Conservation (phyloP, 2,329 filamentous ascomycete genomes). For the Ophiostoma angusticollis region DNA sequence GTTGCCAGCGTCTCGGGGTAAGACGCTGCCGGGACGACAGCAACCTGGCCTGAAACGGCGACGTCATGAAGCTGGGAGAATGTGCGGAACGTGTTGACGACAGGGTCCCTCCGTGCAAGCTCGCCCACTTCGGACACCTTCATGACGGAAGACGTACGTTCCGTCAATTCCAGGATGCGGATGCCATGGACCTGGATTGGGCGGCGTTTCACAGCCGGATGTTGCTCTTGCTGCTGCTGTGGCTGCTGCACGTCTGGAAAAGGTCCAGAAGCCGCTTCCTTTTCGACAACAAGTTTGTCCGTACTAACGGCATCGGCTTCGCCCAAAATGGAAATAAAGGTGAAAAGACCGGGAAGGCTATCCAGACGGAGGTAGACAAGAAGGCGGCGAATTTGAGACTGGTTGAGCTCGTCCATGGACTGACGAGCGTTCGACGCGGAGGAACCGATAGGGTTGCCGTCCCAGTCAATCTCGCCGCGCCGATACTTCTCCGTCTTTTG, state of each 20-base stretch:
- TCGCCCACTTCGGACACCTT: slow-evolving; percentile 75
- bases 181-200: slow-evolving; percentile 67
- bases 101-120: slow-evolving; percentile 55
- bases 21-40: slow-evolving; percentile 62
- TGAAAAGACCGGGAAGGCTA: slow-evolving; percentile 69
- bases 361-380: slow-evolving; percentile 76
- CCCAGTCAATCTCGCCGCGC: slow-evolving; percentile 84
- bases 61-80: slow-evolving; percentile 78
- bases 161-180: slow-evolving; percentile 76
- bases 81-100: slow-evolving; percentile 82
- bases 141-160: slow-evolving; percentile 93
- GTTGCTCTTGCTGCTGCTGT: slow-evolving; percentile 22
- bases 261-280: background rate
- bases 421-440: slow-evolving; percentile 15
- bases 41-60: slow-evolving; percentile 67
- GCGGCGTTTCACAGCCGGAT: slow-evolving; percentile 22
- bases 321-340: slow-evolving; percentile 69
- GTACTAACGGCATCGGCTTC: slow-evolving; percentile 13
- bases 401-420: slow-evolving; percentile 20
- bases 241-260: too few relatives aligned
- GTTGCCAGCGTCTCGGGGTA: slow-evolving; percentile 67
- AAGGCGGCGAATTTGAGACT: slow-evolving; percentile 44
- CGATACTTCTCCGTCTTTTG: slow-evolving; percentile 45
- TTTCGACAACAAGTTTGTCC: slow-evolving; percentile 13
- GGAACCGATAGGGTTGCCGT: slow-evolving; percentile 29